Evolutionary conservation across 345 rosid species (phyloP).

Genomic region (Adansonia digitata): DNA sequence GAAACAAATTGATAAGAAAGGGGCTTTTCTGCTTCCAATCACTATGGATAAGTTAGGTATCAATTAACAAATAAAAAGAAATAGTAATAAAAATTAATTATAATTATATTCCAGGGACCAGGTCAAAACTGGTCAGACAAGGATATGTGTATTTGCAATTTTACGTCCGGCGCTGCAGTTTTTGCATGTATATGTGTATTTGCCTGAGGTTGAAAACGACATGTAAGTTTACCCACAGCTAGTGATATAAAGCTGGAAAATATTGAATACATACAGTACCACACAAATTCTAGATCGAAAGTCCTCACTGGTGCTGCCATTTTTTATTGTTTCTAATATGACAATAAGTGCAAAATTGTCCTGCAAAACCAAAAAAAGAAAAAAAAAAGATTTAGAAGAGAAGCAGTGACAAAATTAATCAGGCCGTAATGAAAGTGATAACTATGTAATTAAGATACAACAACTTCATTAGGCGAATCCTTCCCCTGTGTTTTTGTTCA

Average conservation of each 20-base stretch:
- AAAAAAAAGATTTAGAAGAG: no score
- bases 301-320: background rate
- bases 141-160: no score
- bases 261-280: background rate
- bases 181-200: constrained; percentile 22
- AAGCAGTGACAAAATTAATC: no score
- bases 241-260: background rate
- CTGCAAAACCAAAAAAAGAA: no score
- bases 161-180: background rate
- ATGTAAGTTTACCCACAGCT: background rate
- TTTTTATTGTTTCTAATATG: constrained; percentile 26
- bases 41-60: background rate
- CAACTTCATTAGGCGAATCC: no score
- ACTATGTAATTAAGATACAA: no score
- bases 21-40: background rate
- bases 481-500: no score
- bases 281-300: constrained; percentile 11
- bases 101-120: background rate
- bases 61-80: background rate
- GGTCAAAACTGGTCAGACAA: background rate
- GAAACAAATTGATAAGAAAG: no score
- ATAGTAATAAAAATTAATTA: background rate
- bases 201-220: constrained; percentile 11
- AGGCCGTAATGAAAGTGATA: no score
- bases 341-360: constrained; percentile 42